Percentiles rank a stretch among this genome's conserved stretches.
phyloP scores from a whole-genome alignment of 441 rosid species.

The Erodium texanum region DNA sequence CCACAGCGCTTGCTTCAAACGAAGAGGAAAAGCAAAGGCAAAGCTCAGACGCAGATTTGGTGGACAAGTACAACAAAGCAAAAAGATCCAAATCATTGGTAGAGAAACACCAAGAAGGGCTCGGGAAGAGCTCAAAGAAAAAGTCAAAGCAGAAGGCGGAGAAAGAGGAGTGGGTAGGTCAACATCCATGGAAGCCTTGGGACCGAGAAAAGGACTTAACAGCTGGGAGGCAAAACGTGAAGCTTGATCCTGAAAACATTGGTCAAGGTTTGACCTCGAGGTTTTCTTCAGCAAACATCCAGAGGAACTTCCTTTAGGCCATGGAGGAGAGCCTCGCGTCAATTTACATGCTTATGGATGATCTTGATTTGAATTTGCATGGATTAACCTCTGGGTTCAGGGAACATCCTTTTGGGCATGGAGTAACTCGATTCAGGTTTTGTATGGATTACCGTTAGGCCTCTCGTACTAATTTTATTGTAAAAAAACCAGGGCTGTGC shows the following conservation, averaged over 20 bases:
- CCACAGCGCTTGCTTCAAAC: conserved; percentile 65
- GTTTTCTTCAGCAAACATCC: conserved; percentile 68
- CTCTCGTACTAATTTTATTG: too few species aligned
- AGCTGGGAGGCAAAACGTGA: conserved; percentile 64
- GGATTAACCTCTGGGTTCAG: too few species aligned
- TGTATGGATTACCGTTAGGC: too few species aligned
- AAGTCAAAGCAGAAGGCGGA: conserved; percentile 43
- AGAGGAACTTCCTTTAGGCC: conserved; percentile 76
- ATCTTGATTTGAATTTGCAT: too few species aligned
- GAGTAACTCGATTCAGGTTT: too few species aligned
- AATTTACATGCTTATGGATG: too few species aligned
- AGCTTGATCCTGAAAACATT: conserved; percentile 61
- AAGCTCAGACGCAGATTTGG: conserved; percentile 62
- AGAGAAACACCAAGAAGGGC: conserved; percentile 62
- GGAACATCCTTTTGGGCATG: too few species aligned
- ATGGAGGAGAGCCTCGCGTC: too few species aligned
- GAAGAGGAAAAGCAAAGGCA: conserved; percentile 44
- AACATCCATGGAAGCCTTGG: conserved; percentile 99
- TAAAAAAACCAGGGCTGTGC: too few species aligned
- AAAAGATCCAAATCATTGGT: conserved; percentile 75
- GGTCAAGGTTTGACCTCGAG: conserved; percentile 60
- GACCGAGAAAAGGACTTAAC: conserved; percentile 79
- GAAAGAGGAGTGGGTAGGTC: conserved; percentile 72
- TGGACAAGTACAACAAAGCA: conserved; percentile 78
- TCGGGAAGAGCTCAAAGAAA: conserved; percentile 40